Base-by-base conservation (phyloP, 768 basidiomycete genomes). In the Lactifluus pinguis region DNA sequence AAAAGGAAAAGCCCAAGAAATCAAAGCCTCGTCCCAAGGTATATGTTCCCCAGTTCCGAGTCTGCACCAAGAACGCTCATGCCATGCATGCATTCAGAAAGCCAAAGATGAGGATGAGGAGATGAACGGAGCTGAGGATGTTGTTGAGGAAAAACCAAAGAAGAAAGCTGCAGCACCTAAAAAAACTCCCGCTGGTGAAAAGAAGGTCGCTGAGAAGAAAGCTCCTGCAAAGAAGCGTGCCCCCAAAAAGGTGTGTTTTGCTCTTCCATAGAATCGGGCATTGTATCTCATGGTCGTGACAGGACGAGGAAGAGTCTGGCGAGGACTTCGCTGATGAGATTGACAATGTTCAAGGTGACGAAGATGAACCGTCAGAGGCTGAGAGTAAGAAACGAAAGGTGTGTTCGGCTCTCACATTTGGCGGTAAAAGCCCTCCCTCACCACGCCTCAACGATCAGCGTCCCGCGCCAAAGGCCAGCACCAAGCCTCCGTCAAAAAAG, bases 311-410 rank as follows among this genome's bases (percentile, higher is more conserved):
- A 29, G 75, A 70, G 55, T 75, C 74, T 6, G 81, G 72, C 10
- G 80, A 81, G 53, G 79, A 82, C 65, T 79, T 79, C 53, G 72
- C 66, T 10, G 78, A 74, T 6, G 79, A 75, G 47, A 68, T 76
- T 68, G 77, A 68, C 61, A 78, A 72, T 1, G 72, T 76, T 7
- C 78, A 74, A 15, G 76, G 69, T n/a, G 79, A 77, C 11, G 80
- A 79, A 6, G 80, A 77, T 14, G 80, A 81, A 11, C 76, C 76
- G 2, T 73, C 54, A 7, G 76, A 75, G 9, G 70, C 70, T 65
- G 71, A 70, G 19, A 58, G 59, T 67, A 87, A 84, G 76, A 91
- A 90, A 74, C 84, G 86, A 74, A 87, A 89, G 83, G 87, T 84
- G 66, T 21, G 74, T 65, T 17, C 5, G 8, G 8, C 21, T 34